phyloP scores from a whole-genome alignment of 176 grass and related monocot genomes.

The Sorghum bicolor region Sorghum_bicolor_NCBIv3 NC_012878.2:54045001-54045500 shows the following conservation, averaged over 20 bases:
- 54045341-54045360: slow-evolving; percentile 25
- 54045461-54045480: slow-evolving; percentile 39
- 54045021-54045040: not conserved
- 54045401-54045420: slow-evolving; percentile 37
- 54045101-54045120: slow-evolving; percentile 34
- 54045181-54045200: slow-evolving; percentile 28
- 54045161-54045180: slow-evolving; percentile 26
- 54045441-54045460: slow-evolving; percentile 46
- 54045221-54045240: slow-evolving; percentile 30
- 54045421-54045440: slow-evolving; percentile 51
- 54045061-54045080: not conserved
- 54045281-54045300: not conserved
- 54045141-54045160: slow-evolving; percentile 28
- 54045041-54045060: not conserved
- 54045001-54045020: not conserved
- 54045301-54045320: not conserved
- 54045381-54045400: slow-evolving; percentile 39
- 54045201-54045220: slow-evolving; percentile 45
- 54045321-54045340: not conserved
- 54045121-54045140: slow-evolving; percentile 30
- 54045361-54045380: slow-evolving; percentile 22
- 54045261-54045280: not conserved
- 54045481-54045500: slow-evolving; percentile 68
- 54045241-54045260: slow-evolving; percentile 23
- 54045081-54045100: slow-evolving; percentile 1